phyloP scores from a whole-genome alignment of 495 filamentous ascomycete genomes.

The Diplogelasinospora grovesii region DNA sequence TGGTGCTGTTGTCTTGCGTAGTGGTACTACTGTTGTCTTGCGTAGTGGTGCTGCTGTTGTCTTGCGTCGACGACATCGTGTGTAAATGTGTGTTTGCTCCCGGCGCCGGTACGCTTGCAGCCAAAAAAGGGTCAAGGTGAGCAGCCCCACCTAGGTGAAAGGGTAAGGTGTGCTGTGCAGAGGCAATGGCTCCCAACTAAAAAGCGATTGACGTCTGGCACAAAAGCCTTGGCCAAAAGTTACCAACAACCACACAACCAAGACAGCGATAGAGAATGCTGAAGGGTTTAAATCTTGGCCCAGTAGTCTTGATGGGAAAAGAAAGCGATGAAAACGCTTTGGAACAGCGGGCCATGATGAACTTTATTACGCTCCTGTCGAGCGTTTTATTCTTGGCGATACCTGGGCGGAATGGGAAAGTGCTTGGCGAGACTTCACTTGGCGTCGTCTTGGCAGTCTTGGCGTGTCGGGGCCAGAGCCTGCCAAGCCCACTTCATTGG shows the following conservation, averaged over 20 bases:
- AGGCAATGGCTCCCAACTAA: no score
- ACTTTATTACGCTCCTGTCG: constrained; percentile 39
- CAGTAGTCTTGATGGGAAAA: no score
- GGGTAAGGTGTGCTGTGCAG: no score
- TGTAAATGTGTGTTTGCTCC: background rate
- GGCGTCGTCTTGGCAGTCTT: constrained; percentile 43
- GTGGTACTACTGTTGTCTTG: background rate
- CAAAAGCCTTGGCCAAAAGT: no score
- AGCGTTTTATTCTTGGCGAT: constrained; percentile 39
- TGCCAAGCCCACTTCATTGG: constrained; percentile 22
- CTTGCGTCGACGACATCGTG: constrained; percentile 14
- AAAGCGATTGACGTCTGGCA: constrained; percentile 14
- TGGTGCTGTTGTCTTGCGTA: background rate
- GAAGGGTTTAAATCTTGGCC: no score
- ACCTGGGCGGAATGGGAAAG: constrained; percentile 42
- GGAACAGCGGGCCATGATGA: constrained; percentile 36
- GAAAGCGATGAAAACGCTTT: constrained; percentile 29
- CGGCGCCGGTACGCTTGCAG: background rate
- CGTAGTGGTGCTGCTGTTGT: constrained; percentile 1
- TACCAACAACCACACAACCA: no score
- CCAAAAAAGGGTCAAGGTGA: constrained; percentile 13
- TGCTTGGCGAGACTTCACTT: no score
- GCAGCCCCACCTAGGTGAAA: constrained; percentile 9
- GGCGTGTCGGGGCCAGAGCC: constrained; percentile 31
- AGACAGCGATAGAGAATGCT: no score